Evolutionary conservation across 306 rosid genomes (phyloP).

Genomic region (Medicago lupulina): DNA sequence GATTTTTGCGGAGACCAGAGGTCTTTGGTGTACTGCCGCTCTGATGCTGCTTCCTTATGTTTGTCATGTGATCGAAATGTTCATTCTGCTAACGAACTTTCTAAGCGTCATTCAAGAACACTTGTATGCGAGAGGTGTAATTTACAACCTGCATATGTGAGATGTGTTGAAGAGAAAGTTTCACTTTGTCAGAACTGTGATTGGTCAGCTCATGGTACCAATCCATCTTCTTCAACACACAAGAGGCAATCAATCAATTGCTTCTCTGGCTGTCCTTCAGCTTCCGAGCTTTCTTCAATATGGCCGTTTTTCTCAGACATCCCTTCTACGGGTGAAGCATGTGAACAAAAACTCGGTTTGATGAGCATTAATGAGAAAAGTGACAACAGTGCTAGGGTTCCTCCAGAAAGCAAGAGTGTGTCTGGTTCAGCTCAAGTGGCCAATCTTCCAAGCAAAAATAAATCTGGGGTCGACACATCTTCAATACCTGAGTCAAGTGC

Average conservation of each 20-base stretch:
- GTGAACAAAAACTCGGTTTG: slow-evolving; percentile 89
- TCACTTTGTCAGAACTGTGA: slow-evolving; percentile 98
- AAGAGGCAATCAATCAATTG: slow-evolving; percentile 80
- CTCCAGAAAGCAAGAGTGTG: slow-evolving; percentile 55
- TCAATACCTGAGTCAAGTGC: slow-evolving; percentile 54
- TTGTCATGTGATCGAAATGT: slow-evolving; percentile 93
- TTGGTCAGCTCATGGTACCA: slow-evolving; percentile 73
- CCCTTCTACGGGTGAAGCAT: slow-evolving; percentile 69
- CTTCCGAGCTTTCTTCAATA: slow-evolving; percentile 86
- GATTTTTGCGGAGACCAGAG: slow-evolving; percentile 90
- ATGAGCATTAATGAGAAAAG: slow-evolving; percentile 86
- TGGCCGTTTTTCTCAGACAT: slow-evolving; percentile 82
- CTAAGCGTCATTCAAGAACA: slow-evolving; percentile 86
- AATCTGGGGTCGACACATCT: slow-evolving; percentile 62
- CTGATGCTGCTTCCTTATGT: slow-evolving; percentile 92
- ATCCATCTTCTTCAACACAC: slow-evolving; percentile 69
- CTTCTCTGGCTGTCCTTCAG: slow-evolving; percentile 93
- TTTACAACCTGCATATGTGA: slow-evolving; percentile 76
- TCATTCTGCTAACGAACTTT: slow-evolving; percentile 94
- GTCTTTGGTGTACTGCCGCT: slow-evolving; percentile 92
- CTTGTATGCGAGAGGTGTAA: slow-evolving; percentile 91
- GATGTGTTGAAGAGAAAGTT: slow-evolving; percentile 80
- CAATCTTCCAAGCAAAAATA: slow-evolving; percentile 43
- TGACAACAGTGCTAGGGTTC: slow-evolving; percentile 46
- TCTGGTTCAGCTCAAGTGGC: slow-evolving; percentile 53